Base-by-base conservation (phyloP, 768 basidiomycete species). In the Russula sp. region DNA sequence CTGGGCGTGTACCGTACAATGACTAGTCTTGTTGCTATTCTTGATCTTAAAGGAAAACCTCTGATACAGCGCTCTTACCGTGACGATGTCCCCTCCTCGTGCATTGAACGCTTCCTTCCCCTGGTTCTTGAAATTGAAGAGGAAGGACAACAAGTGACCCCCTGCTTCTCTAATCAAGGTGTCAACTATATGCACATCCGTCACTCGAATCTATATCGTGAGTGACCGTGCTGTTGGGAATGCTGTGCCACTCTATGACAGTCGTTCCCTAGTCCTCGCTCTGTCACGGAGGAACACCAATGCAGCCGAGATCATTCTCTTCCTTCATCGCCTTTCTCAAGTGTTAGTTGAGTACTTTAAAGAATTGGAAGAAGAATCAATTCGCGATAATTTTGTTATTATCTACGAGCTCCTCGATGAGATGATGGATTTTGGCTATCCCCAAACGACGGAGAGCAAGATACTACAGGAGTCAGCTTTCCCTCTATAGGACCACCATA, bases 381-480 rank as follows among this genome's bases (percentile, higher is more conserved):
- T 99, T 71, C 82, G 97, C 8, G 97, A 99, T 75, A 99, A 99
- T 71, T 99, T 99, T 71, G 97, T 99, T 43, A 97, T 99, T 71
- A 97, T 99, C 54, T 99, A 97, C 74, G 96, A 98, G 72, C 83
- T 98, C 57, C 82, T 99, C 78, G 96, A 98, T 70, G 97, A 99
- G 79, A 98, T 98, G 93, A 98, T 98, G 94, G 97, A 99, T 77
- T 99, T 97, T 75, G 97, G 97, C 8, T 98, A 88, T 72, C 96
- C 97, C 0, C 97, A 98, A 74, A 99, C 96, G 45, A 98, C 97
- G 16, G 97, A 99, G 77, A 93, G 91, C 81, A 98, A 99, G 80
- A 99, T 98, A 68, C 75, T 98, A 55, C 96, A 98, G 75, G 96
- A 98, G 87, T 92, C 65, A 69, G 54, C 34, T 53, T 13, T 45